Evolutionary conservation across 2,329 filamentous ascomycete genomes (phyloP), one percentile per base, ranked within the genome.

Genomic region (Sporothrix pseudoabietina): DNA sequence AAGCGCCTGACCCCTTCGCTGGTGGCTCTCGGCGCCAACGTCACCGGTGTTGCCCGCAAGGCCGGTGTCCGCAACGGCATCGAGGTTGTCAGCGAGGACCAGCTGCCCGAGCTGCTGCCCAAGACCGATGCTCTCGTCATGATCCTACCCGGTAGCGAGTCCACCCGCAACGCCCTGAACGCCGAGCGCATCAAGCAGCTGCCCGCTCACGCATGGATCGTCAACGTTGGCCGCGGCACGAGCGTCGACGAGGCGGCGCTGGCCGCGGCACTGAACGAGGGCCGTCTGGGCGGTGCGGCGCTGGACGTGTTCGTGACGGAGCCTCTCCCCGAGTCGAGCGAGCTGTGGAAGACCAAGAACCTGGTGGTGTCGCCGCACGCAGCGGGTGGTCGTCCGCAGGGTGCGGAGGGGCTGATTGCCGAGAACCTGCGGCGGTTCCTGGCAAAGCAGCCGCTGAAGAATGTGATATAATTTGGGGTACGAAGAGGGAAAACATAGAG

Each of bases 351-450:
- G 75, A 65, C 77, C 66, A 76, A 76, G 72, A 78, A 78, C 72
- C 35, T 75, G 19, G 32, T 78, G 14, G 72, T 78, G 30, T 77
- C 77, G 69, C 77, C 77, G 32, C 77, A 78, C 47, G 76, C 87
- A 0, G 88, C 88, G 0, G 88, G 88, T 2, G 88, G 88, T 0
- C 79, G 89, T 74, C 89, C 89, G 4, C 88, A 89, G 80, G 88
- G 85, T 4, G 83, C 86, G 0, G 88, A 90, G 82, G 83, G 77
- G 6, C 80, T 91, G 77, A 89, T 91, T 75, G 85, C 87, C 55
- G 84, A 88, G 73, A 91, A 91, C 76, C 76, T 91, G 80, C 82
- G 88, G 75, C 82, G 85, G 75, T 89, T 90, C 77, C 76, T 89
- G 75, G 88, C 89, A 0, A 85, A 85, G 0, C 88, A 91, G 82